Evolutionary conservation across 495 filamentous ascomycete species (phyloP).

Genomic region (Xylaria flabelliformis): DNA sequence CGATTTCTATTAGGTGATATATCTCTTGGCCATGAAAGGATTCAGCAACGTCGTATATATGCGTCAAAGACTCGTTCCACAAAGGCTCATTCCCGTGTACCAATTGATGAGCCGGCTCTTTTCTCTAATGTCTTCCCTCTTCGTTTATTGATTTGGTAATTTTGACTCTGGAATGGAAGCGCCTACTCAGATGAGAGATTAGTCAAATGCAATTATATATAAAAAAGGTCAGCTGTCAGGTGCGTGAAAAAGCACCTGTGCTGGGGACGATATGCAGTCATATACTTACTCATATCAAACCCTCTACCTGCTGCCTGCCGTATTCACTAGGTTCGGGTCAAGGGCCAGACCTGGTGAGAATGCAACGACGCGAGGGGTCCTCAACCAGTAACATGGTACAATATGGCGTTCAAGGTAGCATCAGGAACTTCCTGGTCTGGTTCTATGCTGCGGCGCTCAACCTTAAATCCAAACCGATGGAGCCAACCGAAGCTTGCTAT

Average conservation of each 20-base stretch:
- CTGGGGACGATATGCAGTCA: constrained; percentile 8
- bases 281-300: constrained; percentile 2
- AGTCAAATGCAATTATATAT: not conserved
- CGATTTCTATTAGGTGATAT: not conserved
- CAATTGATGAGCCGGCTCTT: not conserved
- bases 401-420: constrained; percentile 4
- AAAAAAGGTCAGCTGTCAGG: not conserved
- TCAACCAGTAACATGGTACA: not conserved
- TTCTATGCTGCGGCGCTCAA: not conserved
- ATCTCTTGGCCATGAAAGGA: constrained; percentile 12
- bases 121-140: not conserved
- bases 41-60: not conserved
- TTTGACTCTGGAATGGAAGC: not conserved
- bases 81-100: not conserved
- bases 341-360: constrained; percentile 2
- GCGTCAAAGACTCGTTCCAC: not conserved
- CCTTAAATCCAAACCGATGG: constrained; percentile 12
- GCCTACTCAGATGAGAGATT: not conserved
- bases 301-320: not conserved
- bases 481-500: not conserved
- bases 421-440: not conserved
- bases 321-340: constrained; percentile 11
- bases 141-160: not conserved
- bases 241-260: not conserved
- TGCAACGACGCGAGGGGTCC: not conserved